Percentiles rank a stretch among this genome's conserved stretches.
Evolutionary conservation across 495 filamentous ascomycete species (phyloP).

Genomic region (Pyrenula massariospora): DNA sequence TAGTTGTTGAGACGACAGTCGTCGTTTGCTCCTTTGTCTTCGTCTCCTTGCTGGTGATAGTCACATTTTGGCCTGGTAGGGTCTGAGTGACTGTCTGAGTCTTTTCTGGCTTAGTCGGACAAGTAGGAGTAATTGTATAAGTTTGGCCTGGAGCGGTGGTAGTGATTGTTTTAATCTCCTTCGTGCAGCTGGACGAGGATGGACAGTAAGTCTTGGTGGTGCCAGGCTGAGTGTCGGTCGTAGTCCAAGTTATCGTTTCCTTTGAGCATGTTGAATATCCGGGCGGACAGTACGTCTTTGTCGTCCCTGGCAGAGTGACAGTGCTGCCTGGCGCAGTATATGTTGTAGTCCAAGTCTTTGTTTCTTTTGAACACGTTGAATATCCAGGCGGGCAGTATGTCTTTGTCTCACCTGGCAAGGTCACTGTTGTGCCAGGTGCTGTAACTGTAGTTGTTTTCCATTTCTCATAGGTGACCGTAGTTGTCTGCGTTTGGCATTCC

Average conservation of each 20-base stretch:
- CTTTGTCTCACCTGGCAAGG: too few species aligned
- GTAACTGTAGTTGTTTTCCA: not conserved
- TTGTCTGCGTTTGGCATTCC: not conserved
- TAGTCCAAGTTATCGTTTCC: too few species aligned
- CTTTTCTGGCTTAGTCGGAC: not conserved
- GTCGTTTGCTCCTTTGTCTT: not conserved
- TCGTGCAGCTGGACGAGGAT: not conserved
- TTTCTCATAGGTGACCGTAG: not conserved
- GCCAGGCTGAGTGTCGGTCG: not conserved
- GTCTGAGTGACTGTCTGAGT: not conserved
- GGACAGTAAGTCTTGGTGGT: not conserved
- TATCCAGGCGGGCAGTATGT: not conserved
- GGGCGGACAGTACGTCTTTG: not conserved
- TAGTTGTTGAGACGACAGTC: not conserved
- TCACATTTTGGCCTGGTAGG: too few species aligned
- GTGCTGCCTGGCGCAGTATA: not conserved
- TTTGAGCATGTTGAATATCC: too few species aligned
- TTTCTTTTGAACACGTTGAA: not conserved
- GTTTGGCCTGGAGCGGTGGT: not conserved
- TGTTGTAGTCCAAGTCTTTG: not conserved
- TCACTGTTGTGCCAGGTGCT: too few species aligned
- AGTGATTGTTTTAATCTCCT: not conserved
- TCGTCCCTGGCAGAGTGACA: not conserved
- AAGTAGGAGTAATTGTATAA: not conserved
- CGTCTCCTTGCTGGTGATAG: not conserved